These are phyloP conservation scores for Phanerodontia chrysosporium DNA, from an alignment of 768 basidiomycete genomes.

Conservation along the genomic window DNA sequence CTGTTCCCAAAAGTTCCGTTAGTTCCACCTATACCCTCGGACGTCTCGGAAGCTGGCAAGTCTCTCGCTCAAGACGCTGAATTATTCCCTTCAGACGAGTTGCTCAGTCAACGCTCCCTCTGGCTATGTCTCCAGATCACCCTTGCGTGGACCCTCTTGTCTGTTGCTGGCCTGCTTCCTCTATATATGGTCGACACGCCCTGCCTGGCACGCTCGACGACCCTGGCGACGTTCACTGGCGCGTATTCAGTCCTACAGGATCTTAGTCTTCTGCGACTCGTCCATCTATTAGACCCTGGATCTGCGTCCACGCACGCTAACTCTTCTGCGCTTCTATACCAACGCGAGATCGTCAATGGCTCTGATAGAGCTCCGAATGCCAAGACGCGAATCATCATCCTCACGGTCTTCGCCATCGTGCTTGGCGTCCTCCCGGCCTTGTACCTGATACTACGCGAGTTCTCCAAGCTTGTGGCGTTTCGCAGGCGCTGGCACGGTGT, in stretches of 20 bases:
- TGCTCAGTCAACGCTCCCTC: slow-evolving; percentile 65
- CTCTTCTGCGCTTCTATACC: slow-evolving; percentile 22
- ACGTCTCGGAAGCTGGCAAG: slow-evolving; percentile 51
- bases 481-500: slow-evolving; percentile 57
- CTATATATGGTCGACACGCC: slow-evolving; percentile 66
- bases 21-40: slow-evolving; percentile 51
- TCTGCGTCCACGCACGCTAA: slow-evolving; percentile 29
- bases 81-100: slow-evolving; percentile 71
- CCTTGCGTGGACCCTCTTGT: slow-evolving; percentile 64
- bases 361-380: slow-evolving; percentile 38
- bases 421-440: slow-evolving; percentile 65
- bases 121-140: slow-evolving; percentile 63
- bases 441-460: slow-evolving; percentile 60
- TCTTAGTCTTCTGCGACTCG: slow-evolving; percentile 70
- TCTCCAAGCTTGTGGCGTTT: slow-evolving; percentile 50
- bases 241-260: slow-evolving; percentile 68
- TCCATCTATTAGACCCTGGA: slow-evolving; percentile 52
- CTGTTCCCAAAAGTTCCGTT: slow-evolving; percentile 67
- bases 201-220: slow-evolving; percentile 55
- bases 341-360: slow-evolving; percentile 33
- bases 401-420: slow-evolving; percentile 57
- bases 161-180: slow-evolving; percentile 68
- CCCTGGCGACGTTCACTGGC: slow-evolving; percentile 45
- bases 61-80: slow-evolving; percentile 45
- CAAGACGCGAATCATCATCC: slow-evolving; percentile 61